Evolutionary conservation across 148 eudicot species (phyloP).

Genomic region (Drosera capensis): DNA sequence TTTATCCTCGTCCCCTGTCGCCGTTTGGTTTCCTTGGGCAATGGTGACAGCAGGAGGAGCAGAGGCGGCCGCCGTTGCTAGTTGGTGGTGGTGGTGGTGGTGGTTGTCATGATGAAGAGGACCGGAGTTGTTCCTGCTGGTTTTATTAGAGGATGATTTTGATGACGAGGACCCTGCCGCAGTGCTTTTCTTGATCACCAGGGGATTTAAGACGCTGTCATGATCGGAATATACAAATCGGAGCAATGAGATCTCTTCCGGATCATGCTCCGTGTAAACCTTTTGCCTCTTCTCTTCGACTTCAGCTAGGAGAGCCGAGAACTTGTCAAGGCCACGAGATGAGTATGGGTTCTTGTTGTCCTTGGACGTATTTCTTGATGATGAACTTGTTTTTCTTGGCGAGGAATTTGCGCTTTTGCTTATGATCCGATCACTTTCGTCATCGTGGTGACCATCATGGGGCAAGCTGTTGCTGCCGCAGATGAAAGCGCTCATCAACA

Average conservation of each 20-base stretch:
- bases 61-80: not conserved
- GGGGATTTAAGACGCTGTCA: not conserved
- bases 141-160: too few relatives aligned
- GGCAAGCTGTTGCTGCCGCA: not conserved
- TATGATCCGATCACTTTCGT: too few relatives aligned
- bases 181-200: not conserved
- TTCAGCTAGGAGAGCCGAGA: not conserved
- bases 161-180: not conserved
- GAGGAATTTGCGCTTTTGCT: not conserved
- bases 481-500: slow-evolving; percentile 11
- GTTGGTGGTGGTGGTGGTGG: not conserved
- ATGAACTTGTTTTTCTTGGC: not conserved
- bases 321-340: not conserved
- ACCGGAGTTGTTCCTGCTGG: not conserved
- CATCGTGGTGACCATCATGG: not conserved
- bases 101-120: not conserved
- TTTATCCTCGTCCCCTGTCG: not conserved
- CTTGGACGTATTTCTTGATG: not conserved
- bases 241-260: not conserved
- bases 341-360: not conserved
- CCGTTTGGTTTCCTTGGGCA: not conserved
- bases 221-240: not conserved
- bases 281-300: not conserved
- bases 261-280: not conserved
- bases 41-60: not conserved